Conservation (phyloP, 768 basidiomycete species). For the Pulveroboletus sp. region DNA sequence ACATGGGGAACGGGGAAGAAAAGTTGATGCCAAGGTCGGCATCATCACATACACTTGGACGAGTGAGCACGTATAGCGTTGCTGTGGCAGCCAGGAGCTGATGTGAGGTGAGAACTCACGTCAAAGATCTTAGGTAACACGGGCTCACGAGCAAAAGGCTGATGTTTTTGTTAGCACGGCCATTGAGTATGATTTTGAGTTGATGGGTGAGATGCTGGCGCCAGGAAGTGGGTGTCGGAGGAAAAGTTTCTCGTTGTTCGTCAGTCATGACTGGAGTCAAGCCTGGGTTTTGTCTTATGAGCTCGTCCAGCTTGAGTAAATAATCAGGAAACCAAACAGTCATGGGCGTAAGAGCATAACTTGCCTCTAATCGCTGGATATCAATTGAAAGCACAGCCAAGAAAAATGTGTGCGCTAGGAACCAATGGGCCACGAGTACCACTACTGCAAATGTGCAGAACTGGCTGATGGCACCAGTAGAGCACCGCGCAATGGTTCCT, state of each 20-base stretch:
- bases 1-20: slow-evolving; percentile 28
- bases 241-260: slow-evolving; percentile 21
- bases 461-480: slow-evolving; percentile 79
- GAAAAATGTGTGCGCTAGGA: slow-evolving; percentile 94
- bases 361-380: slow-evolving; percentile 83
- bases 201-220: slow-evolving; percentile 26
- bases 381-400: slow-evolving; percentile 93
- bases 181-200: slow-evolving; percentile 46
- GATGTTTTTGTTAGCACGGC: slow-evolving; percentile 71
- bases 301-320: slow-evolving; percentile 65
- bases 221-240: slow-evolving; percentile 25
- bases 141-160: slow-evolving; percentile 71
- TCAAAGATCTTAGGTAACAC: neutral
- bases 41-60: slow-evolving; percentile 39
- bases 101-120: slow-evolving; percentile 2
- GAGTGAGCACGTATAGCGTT: slow-evolving; percentile 69
- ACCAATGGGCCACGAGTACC: slow-evolving; percentile 95
- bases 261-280: slow-evolving; percentile 42
- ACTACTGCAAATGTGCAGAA: slow-evolving; percentile 93
- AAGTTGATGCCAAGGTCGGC: slow-evolving; percentile 16
- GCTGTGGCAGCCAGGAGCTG: slow-evolving; percentile 76
- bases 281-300: slow-evolving; percentile 68
- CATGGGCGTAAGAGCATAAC: slow-evolving; percentile 8
- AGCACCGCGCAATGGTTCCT: slow-evolving; percentile 67
- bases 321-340: slow-evolving; percentile 9